phyloP scores from a whole-genome alignment of 352 stramenopile species.

The Phytophthora sp. region DNA sequence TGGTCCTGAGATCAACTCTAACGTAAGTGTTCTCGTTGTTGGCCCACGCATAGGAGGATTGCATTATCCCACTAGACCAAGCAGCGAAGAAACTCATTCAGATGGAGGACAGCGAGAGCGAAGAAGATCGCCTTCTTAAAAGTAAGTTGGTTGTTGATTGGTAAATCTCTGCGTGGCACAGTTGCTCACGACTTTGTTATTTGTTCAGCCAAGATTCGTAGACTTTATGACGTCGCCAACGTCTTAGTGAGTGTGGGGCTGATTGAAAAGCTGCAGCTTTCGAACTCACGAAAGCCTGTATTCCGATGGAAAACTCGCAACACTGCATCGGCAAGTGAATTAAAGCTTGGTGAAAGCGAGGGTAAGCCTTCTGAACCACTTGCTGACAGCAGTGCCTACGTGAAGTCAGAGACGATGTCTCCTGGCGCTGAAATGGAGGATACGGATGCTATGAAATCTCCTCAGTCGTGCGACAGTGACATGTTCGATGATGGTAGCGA shows the following conservation, averaged over 20 bases:
- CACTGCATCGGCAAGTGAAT: not conserved
- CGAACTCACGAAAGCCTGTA: conserved; percentile 81
- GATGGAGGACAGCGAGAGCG: conserved; percentile 76
- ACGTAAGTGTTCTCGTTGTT: not conserved
- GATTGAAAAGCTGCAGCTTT: conserved; percentile 90
- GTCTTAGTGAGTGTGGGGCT: conserved; percentile 94
- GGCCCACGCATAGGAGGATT: conserved; percentile 63
- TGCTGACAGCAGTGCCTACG: not conserved
- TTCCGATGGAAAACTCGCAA: conserved; percentile 79
- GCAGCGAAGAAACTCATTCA: conserved; percentile 95
- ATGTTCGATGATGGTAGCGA: conserved; percentile 65
- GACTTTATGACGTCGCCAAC: conserved; percentile 98
- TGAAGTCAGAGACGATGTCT: conserved; percentile 12
- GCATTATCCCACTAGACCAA: conserved; percentile 93
- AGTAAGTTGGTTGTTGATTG: conserved; percentile 45
- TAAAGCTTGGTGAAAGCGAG: not conserved
- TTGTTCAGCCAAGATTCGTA: conserved; percentile 91
- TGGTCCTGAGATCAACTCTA: no score
- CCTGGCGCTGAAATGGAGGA: conserved; percentile 22
- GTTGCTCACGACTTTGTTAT: not conserved
- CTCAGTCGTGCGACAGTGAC: conserved; percentile 70
- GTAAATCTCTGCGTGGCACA: not conserved
- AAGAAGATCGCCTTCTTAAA: conserved; percentile 82
- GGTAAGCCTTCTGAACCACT: conserved; percentile 3
- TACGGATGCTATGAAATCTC: conserved; percentile 46